Conservation (phyloP, 352 stramenopile genomes). For the Halophytophthora batemanensis region DNA sequence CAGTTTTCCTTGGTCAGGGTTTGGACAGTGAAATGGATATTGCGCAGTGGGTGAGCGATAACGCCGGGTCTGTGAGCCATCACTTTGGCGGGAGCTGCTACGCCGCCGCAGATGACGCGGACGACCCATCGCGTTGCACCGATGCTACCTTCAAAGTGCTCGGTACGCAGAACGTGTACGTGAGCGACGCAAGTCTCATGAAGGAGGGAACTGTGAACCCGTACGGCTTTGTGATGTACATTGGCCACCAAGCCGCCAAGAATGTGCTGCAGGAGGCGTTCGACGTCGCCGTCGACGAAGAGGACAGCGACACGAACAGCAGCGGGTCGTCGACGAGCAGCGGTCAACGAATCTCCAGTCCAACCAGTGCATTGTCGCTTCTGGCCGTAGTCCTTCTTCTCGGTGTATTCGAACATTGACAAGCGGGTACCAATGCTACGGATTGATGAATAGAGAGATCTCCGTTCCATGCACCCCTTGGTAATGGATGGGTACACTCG, state of each 20-base stretch:
- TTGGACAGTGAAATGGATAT: slow-evolving; percentile 14
- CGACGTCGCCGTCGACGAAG: slow-evolving; percentile 6
- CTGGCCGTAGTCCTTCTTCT: too few species aligned
- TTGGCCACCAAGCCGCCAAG: slow-evolving; percentile 33
- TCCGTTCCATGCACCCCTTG: too few species aligned
- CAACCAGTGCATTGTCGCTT: too few species aligned
- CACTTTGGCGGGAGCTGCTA: slow-evolving; percentile 51
- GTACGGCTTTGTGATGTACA: slow-evolving; percentile 52
- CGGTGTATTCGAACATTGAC: too few species aligned
- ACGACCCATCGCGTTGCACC: slow-evolving; percentile 17
- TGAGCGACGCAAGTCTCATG: slow-evolving; percentile 43
- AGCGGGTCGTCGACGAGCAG: slow-evolving; percentile 3
- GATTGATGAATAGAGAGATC: too few species aligned
- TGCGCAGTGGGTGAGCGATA: slow-evolving; percentile 27
- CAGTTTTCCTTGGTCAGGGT: slow-evolving; percentile 16
- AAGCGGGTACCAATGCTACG: too few species aligned
- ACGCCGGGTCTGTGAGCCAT: slow-evolving; percentile 26
- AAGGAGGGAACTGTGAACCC: slow-evolving; percentile 47
- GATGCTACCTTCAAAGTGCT: slow-evolving; percentile 29
- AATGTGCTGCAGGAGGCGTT: slow-evolving; percentile 36
- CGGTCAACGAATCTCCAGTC: neutral
- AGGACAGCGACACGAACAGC: slow-evolving; percentile 6
- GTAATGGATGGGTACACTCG: too few species aligned
- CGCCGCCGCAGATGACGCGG: slow-evolving; percentile 22
- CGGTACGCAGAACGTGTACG: slow-evolving; percentile 36